Evolutionary conservation across 345 rosid species (phyloP).

Genomic region (Acer negundo): DNA sequence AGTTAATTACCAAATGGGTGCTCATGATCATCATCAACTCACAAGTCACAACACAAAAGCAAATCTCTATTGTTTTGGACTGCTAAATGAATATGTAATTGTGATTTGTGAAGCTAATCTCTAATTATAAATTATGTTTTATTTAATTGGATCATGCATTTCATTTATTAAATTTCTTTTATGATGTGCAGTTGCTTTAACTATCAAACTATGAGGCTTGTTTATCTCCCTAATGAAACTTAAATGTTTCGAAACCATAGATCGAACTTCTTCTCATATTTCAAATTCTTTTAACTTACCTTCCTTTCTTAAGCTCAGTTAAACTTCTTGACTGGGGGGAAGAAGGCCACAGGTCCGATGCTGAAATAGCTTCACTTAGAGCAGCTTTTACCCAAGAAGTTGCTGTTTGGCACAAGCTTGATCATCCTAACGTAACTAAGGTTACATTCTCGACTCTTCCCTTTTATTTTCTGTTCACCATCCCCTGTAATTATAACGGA

Average conservation of each 20-base stretch:
- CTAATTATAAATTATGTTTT: not conserved
- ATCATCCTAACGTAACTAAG: conserved; percentile 96
- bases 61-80: conserved; percentile 4
- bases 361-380: conserved; percentile 89
- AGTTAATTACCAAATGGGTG: conserved; percentile 28
- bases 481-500: not conserved
- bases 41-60: conserved; percentile 12
- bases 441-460: conserved; percentile 31
- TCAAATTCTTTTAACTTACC: not conserved
- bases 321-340: conserved; percentile 99
- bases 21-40: conserved; percentile 16
- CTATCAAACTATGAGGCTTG: not conserved
- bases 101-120: not conserved
- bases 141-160: conserved; percentile 5
- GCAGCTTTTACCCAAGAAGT: conserved; percentile 93
- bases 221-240: not conserved
- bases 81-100: not conserved
- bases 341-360: conserved; percentile 88
- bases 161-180: conserved; percentile 13
- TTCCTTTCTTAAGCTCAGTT: conserved; percentile 47
- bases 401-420: conserved; percentile 98
- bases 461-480: not conserved
- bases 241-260: not conserved
- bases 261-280: not conserved
- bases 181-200: conserved; percentile 18